A percentile compares a stretch with the other conserved stretches of the same genome.
These are phyloP conservation scores for Herpomyces periplanetae DNA, from an alignment of 2,329 filamentous ascomycete genomes.

Conservation along the genomic window DNA sequence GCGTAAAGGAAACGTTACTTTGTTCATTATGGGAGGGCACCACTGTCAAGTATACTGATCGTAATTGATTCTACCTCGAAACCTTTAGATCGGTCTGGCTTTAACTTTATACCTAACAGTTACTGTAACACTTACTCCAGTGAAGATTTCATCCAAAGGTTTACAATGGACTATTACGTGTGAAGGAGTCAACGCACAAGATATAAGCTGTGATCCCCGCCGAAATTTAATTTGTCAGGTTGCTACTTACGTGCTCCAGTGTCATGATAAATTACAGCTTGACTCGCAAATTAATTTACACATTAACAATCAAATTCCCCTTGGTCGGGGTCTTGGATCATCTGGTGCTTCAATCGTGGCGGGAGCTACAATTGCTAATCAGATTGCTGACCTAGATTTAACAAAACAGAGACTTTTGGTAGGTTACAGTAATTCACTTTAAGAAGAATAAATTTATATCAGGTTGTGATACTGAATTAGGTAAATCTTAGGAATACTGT, in stretches of 20 bases:
- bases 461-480: too few relatives aligned
- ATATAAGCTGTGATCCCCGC: conserved; percentile 47
- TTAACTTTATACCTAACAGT: conserved; percentile 82
- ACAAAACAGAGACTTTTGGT: conserved; percentile 42
- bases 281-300: conserved; percentile 59
- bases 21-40: too few relatives aligned
- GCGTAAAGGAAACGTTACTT: too few relatives aligned
- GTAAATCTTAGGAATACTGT: too few relatives aligned
- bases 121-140: conserved; percentile 21
- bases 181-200: conserved; percentile 24
- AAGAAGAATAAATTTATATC: too few relatives aligned
- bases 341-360: conserved; percentile 83
- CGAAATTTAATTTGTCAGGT: conserved; percentile 75
- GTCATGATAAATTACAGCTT: conserved; percentile 51
- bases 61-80: too few relatives aligned
- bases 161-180: conserved; percentile 72
- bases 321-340: conserved; percentile 69
- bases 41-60: too few relatives aligned
- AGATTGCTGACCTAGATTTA: conserved; percentile 40
- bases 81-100: conserved; percentile 77
- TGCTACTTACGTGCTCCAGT: conserved; percentile 70
- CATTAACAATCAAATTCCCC: conserved; percentile 73
- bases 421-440: too few relatives aligned
- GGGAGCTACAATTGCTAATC: conserved; percentile 64
- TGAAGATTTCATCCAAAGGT: conserved; percentile 12